phyloP scores from a whole-genome alignment of 2,329 filamentous ascomycete genomes.

The Rhynchosporium secalis region DNA sequence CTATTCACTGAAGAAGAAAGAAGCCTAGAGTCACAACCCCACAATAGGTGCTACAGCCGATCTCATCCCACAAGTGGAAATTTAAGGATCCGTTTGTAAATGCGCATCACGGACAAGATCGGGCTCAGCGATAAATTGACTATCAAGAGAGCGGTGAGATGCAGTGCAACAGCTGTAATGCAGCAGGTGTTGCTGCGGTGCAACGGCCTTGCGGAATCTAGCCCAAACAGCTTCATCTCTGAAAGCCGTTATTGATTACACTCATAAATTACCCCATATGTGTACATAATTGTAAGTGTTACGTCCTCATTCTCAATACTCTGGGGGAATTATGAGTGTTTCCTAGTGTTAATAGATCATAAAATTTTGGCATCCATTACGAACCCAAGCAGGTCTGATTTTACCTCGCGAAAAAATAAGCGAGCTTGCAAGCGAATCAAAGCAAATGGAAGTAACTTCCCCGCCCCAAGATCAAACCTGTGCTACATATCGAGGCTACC shows the following conservation, averaged over 20 bases:
- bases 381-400: too few relatives aligned
- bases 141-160: neutral
- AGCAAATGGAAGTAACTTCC: neutral
- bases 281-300: too few relatives aligned
- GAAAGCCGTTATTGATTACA: neutral
- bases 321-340: too few relatives aligned
- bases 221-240: neutral
- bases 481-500: neutral
- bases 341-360: too few relatives aligned
- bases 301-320: too few relatives aligned
- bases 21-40: too few relatives aligned
- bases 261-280: neutral
- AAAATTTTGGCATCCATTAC: too few relatives aligned
- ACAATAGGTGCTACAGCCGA: too few relatives aligned
- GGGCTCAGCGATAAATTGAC: neutral
- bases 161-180: neutral
- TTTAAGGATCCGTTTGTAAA: neutral
- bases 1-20: too few relatives aligned
- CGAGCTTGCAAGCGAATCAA: neutral
- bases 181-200: constrained; percentile 2
- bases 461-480: neutral
- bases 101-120: neutral
- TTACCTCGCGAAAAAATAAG: neutral
- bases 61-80: too few relatives aligned
- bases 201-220: neutral